These are phyloP conservation scores for Citrus reticulata DNA, from an alignment of 345 rosid species.

Conservation along the genomic window DNA sequence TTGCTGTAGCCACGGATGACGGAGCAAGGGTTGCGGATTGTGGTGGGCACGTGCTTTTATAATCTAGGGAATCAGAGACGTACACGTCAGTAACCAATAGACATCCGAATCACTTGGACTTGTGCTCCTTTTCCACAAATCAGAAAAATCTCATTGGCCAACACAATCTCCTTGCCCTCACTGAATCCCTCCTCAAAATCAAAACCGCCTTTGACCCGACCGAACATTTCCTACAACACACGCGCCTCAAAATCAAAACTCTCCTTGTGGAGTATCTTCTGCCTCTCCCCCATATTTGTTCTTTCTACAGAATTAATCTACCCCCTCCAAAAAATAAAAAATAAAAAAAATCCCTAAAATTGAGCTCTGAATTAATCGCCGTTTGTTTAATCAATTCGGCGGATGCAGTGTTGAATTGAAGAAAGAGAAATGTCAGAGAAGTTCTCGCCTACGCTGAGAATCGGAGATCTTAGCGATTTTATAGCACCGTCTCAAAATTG, in stretches of 20 bases:
- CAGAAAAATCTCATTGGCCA: neutral
- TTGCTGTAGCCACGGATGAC: neutral
- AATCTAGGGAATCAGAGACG: neutral
- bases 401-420: neutral
- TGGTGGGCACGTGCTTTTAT: constrained; percentile 16
- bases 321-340: neutral
- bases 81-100: neutral
- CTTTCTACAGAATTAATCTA: no score
- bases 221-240: neutral
- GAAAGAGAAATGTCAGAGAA: constrained; percentile 64
- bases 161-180: neutral
- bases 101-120: no score
- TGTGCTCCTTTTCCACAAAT: neutral
- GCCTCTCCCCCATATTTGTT: no score
- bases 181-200: neutral
- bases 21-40: neutral
- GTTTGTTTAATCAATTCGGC: neutral
- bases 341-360: neutral
- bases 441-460: constrained; percentile 78
- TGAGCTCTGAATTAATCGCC: neutral
- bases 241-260: no score
- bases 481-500: constrained; percentile 92
- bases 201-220: neutral
- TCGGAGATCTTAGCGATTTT: constrained; percentile 95
- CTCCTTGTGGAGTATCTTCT: no score